Percentiles rank a stretch among this genome's conserved stretches.
phyloP scores from a whole-genome alignment of 768 basidiomycete species.

The Chlorophyllum brunneum region DNA sequence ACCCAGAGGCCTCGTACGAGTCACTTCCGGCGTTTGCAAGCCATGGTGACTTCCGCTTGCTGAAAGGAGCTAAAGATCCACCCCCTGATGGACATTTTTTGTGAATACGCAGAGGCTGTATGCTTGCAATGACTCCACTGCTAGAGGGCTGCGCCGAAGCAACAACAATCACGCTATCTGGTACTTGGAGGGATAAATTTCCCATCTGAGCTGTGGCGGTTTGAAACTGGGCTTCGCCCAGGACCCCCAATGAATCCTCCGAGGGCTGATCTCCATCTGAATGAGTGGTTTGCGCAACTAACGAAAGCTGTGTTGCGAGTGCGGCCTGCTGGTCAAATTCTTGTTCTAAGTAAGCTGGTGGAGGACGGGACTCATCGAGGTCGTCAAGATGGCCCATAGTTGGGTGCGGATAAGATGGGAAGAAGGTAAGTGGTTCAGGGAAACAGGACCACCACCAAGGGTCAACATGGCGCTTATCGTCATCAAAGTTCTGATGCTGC shows the following conservation, averaged over 20 bases:
- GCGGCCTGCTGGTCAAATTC: constrained; percentile 53
- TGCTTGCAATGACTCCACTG: background rate
- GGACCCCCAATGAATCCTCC: too few relatives aligned
- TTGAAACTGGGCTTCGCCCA: too few relatives aligned
- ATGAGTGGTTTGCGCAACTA: constrained; percentile 22
- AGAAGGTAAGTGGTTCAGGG: too few relatives aligned
- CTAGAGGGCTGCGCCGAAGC: background rate
- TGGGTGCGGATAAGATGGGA: background rate
- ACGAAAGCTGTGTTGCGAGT: constrained; percentile 36
- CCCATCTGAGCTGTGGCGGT: too few relatives aligned
- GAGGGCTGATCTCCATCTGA: constrained; percentile 30
- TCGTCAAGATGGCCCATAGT: constrained; percentile 15
- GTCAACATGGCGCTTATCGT: too few relatives aligned
- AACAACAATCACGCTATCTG: background rate
- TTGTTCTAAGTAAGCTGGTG: constrained; percentile 44
- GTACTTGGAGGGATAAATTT: too few relatives aligned
- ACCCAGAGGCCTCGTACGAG: background rate
- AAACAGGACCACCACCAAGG: too few relatives aligned
- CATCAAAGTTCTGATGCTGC: too few relatives aligned
- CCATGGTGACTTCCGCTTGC: constrained; percentile 13
- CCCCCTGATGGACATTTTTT: constrained; percentile 19
- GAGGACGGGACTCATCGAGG: constrained; percentile 26
- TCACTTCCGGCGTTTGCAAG: constrained; percentile 3
- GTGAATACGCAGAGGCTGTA: constrained; percentile 22
- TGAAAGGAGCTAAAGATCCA: constrained; percentile 1